Base-by-base conservation (phyloP, 805 yeast genomes). In the Lipomyces orientalis region DNA sequence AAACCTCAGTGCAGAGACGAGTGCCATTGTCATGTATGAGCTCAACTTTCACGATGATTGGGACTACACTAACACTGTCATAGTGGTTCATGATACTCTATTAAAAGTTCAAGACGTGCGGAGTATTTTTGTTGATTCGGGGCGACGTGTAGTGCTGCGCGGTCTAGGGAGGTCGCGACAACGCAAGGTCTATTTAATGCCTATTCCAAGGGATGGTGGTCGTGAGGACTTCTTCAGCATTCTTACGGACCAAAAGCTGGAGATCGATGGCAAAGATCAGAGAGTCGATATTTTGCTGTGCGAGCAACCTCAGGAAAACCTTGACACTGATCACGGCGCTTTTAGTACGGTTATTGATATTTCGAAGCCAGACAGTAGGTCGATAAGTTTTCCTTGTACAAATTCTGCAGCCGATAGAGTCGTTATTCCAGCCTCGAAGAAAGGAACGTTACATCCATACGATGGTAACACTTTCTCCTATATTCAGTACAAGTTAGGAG, bases 381-480 rank as follows among this genome's bases (percentile, higher is more conserved):
- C 66, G 54, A 19, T 35, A n/a, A 57, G 60, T n/a, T 29, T 64
- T 22, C 54, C 68, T 7, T 89, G 94, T 75, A 71, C 80, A 14
- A 86, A 86, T 70, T 77, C 81, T 1, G 73, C 77, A 5, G 67
- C 74, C 4, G 83, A 80, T 68, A 74, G 80, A 1, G 75, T 76
- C 34, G 71, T 73, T 25, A 80, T 88, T 4, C 95, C 94, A 1
- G 86, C 93, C 0, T 73, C 79, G 1, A 64, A 70, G 1, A 74
- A 75, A 19, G 76, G 81, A 0, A 66, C 69, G 0, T 77, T 79
- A 14, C 73, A 86, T 1, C 87, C 87, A 39, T 88, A 92, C 0
- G 79, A 79, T 0, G 64, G 75, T 2, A 46, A 71, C 1, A 88
- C 91, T 4, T 87, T 85, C 72, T 77, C 84, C 66, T 82, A 86